A percentile compares a stretch with the other conserved stretches of the same genome.
Evolutionary conservation across 345 rosid species (phyloP).

Genomic region (Excoecaria agallocha): DNA sequence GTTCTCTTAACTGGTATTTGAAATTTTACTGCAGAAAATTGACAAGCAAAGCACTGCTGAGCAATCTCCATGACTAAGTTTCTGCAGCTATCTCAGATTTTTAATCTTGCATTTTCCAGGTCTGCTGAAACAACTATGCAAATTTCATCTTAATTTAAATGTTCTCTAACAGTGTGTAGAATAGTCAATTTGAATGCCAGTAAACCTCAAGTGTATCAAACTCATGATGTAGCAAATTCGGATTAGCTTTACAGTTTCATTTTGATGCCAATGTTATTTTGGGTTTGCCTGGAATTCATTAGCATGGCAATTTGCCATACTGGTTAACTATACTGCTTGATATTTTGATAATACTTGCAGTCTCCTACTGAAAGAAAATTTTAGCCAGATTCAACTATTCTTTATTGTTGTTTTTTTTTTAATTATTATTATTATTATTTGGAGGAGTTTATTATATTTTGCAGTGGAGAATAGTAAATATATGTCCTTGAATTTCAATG

Average conservation of each 20-base stretch:
- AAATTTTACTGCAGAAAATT: constrained; percentile 30
- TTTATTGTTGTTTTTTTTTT: too few relatives aligned
- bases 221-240: background rate
- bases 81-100: background rate
- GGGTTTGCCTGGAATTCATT: background rate
- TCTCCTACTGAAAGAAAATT: too few relatives aligned
- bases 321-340: background rate
- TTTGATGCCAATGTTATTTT: constrained; percentile 1
- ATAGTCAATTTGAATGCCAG: background rate
- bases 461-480: too few relatives aligned
- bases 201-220: background rate
- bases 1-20: background rate
- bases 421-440: too few relatives aligned
- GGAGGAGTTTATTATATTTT: too few relatives aligned
- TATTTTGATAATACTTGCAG: background rate
- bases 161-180: background rate
- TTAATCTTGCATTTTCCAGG: background rate
- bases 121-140: background rate
- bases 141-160: background rate
- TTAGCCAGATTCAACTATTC: too few relatives aligned
- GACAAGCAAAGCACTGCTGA: constrained; percentile 26
- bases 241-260: background rate
- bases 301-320: background rate
- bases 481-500: too few relatives aligned
- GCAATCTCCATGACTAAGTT: constrained; percentile 23